Base-by-base conservation (phyloP, 1,284 basidiomycete species). In the Erythrobasidium hasegawianum region DNA sequence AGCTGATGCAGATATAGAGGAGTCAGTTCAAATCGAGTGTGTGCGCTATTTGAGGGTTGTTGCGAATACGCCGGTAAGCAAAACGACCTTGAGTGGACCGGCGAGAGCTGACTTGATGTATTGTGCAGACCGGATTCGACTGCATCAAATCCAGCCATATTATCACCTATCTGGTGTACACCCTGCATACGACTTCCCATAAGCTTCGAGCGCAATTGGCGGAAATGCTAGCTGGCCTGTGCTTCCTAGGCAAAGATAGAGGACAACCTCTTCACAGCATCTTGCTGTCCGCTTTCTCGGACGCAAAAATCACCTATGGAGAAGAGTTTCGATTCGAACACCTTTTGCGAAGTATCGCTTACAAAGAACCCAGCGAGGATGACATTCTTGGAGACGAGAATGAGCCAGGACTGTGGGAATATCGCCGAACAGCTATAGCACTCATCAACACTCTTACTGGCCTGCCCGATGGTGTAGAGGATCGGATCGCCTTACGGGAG, bases 201-300 rank as follows among this genome's bases (percentile, higher is more conserved):
- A 92, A 89, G 76, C 79, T 90, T 14, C 84, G 88, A 60, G 83
- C 85, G 0, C 81, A 90, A 18, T 81, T 84, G 0, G 85, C 87
- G 1, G 90, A 94, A 72, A 81, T 94, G 20, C 82, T 95, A 5
- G 88, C 89, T 0, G 91, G 87, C 0, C 83, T 94, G 53, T 90
- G 89, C 73, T 81, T 90, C 11, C 79, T 94, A 14, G 87, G 88
- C 0, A 78, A 83, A 3, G 80, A 80, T 1, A 85, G 87, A 47
- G 92, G 90, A 0, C 43, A 47, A 47, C 22, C 43, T 5, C 43
- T 47, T 4, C 86, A 89, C 72, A 83, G 81, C 62, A 81, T 85
- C 2, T 88, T 94, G 10, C 80, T 92, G 5, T 81, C 86, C 0
- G 89, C 89, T 0, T 77, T 94, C 65, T 89, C 89, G 0, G 90